Base-by-base conservation (phyloP, 441 rosid genomes). In the Erysimum pusillum region DNA sequence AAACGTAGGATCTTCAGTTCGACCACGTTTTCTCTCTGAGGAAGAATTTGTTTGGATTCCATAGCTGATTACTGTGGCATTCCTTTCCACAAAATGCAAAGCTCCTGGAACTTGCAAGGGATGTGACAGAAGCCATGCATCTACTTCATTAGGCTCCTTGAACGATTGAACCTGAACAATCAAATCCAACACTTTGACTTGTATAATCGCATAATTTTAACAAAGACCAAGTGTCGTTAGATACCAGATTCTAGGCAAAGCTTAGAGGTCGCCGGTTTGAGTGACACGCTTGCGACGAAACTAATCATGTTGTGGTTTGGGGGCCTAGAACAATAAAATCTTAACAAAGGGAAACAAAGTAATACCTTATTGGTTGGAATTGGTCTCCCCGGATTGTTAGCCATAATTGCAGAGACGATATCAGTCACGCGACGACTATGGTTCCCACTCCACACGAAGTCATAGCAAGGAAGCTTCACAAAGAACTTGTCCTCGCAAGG, bases 401-500 rank as follows among this genome's bases (percentile, higher is more conserved):
- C 81, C 91, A 82, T 85, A 45, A 95, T 91, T 17, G 85, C 81
- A 54, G 49, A 53, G 11, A 85, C 95, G 17, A 95, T 83, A 6
- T 45, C 42, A 39, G 7, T 45, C 3, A 90, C 53, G 0, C 65
- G 73, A 36, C 20, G 67, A 69, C 95, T 92, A 17, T 67, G 86
- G 54, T 90, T 93, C 10, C 99, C 99, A 79, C 97, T 95, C 98
- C 98, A 95, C 1, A 91, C 72, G 76, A 95, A 95, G 87, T 95
- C 99, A 54, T 68, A 86, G 69, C 99, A 95, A 3, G 95, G 95
- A 41, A 36, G 71, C 64, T 61, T 86, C 44, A 80, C 54, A 76
- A 69, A 89, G 67, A 82, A 88, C 83, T 88, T 92, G 28, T 85
- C 91, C 85, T 93, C 97, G 76, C 99, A 95, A 8, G 93, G 87